Percentiles rank a stretch among this genome's conserved stretches.
phyloP scores from a whole-genome alignment of 768 basidiomycete species.

The Hygrophoropsis aurantiaca region DNA sequence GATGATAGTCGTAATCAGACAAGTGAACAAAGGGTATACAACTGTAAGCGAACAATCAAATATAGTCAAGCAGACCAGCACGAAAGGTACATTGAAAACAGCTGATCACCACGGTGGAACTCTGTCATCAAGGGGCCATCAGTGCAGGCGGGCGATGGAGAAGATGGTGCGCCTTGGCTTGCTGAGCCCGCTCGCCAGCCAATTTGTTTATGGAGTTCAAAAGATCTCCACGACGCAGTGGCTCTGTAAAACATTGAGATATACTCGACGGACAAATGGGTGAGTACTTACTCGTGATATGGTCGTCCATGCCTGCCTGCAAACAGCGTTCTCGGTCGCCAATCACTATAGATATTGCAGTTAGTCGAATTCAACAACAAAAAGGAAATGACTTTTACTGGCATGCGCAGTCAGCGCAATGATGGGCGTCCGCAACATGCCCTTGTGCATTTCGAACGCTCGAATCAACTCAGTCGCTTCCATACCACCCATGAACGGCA shows the following conservation, averaged over 20 bases:
- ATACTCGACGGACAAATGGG: not conserved
- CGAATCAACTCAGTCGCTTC: constrained; percentile 94
- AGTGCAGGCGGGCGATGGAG: constrained; percentile 32
- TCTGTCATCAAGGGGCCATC: constrained; percentile 18
- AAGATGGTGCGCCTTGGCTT: constrained; percentile 29
- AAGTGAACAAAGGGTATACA: too few relatives aligned
- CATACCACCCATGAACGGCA: constrained; percentile 99
- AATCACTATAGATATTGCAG: constrained; percentile 60
- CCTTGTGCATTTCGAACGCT: constrained; percentile 73
- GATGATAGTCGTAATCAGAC: too few relatives aligned
- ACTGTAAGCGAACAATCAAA: too few relatives aligned
- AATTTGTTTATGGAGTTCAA: constrained; percentile 82
- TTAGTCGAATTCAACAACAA: not conserved
- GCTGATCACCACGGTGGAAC: constrained; percentile 4
- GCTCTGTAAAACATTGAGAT: constrained; percentile 47
- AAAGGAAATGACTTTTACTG: constrained; percentile 55
- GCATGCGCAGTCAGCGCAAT: constrained; percentile 98
- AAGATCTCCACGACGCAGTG: constrained; percentile 74
- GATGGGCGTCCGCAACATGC: constrained; percentile 78
- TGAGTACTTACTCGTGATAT: constrained; percentile 68
- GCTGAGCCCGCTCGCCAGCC: constrained; percentile 58
- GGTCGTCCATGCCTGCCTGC: constrained; percentile 81
- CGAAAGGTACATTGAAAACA: not conserved
- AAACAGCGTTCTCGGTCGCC: constrained; percentile 78
- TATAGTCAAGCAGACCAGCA: too few relatives aligned